These are phyloP conservation scores for Rhynchospora breviuscula DNA, from an alignment of 176 grass and related monocot genomes.

Conservation along the genomic window DNA sequence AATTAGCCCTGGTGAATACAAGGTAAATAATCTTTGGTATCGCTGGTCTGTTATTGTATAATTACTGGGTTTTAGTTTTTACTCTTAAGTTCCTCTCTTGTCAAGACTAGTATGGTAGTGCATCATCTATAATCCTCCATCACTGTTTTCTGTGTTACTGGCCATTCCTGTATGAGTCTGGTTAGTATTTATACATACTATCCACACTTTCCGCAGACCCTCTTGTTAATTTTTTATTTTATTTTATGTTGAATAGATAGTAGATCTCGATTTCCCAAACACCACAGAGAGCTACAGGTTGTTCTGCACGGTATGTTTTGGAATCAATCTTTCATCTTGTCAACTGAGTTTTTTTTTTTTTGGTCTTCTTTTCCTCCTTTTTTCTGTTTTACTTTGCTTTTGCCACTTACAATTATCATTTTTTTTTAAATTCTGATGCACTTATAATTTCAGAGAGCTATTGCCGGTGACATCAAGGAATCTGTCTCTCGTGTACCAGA, in stretches of 20 bases:
- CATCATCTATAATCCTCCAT: not conserved
- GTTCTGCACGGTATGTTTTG: constrained; percentile 67
- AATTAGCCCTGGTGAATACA: constrained; percentile 74
- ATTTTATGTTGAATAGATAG: constrained; percentile 52
- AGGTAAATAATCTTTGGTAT: constrained; percentile 35
- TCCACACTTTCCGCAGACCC: not conserved
- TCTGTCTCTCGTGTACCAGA: constrained; percentile 91
- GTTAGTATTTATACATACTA: not conserved
- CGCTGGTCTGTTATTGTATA: constrained; percentile 8
- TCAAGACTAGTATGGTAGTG: not conserved
- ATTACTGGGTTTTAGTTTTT: not conserved
- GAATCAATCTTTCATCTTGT: constrained; percentile 14
- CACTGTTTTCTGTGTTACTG: not conserved
- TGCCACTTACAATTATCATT: constrained; percentile 13
- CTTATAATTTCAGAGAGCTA: constrained; percentile 60
- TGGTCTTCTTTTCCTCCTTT: not conserved
- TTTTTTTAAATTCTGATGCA: not conserved
- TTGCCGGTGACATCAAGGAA: constrained; percentile 97
- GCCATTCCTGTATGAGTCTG: not conserved
- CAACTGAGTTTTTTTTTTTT: not conserved
- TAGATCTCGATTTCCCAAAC: constrained; percentile 81
- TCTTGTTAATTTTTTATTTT: not conserved
- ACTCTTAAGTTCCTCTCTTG: not conserved
- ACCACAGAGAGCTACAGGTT: constrained; percentile 89
- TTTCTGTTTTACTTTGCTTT: constrained; percentile 19